Conservation (phyloP, 2,329 filamentous ascomycete species). For the Aspergillus sp. region DNA sequence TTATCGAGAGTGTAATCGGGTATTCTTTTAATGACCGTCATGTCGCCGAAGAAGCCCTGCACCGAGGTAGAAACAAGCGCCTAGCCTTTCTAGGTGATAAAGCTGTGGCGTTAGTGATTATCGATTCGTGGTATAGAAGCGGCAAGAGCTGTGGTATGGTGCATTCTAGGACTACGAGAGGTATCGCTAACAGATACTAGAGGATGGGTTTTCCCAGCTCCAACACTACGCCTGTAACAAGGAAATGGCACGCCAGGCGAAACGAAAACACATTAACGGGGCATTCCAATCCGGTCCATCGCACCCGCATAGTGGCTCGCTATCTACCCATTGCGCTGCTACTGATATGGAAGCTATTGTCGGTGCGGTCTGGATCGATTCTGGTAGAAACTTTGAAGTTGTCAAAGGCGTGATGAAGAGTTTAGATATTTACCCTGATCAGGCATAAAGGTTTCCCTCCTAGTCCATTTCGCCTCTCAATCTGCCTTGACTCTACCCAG, state of each 20-base stretch:
- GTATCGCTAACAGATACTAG: no score
- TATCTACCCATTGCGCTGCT: no score
- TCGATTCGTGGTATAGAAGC: no score
- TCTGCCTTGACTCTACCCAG: background rate
- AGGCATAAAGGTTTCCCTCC: background rate
- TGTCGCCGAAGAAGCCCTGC: background rate
- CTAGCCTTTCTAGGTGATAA: background rate
- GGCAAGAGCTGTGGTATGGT: no score
- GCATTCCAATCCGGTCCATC: no score
- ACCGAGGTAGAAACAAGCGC: background rate
- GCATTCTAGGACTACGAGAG: no score
- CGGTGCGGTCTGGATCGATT: background rate
- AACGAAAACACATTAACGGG: no score
- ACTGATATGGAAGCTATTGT: background rate
- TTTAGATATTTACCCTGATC: background rate
- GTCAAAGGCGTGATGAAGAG: no score
- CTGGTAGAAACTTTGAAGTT: background rate
- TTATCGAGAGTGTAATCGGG: background rate
- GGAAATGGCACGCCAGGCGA: no score
- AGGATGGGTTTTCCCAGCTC: no score
- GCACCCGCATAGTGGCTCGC: no score
- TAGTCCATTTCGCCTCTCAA: background rate
- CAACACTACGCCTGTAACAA: no score
- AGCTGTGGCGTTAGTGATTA: background rate
- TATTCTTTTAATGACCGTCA: background rate